Evolutionary conservation across 1,139 yeast species (phyloP).

Genomic region (Magnusiomyces fungicola): DNA sequence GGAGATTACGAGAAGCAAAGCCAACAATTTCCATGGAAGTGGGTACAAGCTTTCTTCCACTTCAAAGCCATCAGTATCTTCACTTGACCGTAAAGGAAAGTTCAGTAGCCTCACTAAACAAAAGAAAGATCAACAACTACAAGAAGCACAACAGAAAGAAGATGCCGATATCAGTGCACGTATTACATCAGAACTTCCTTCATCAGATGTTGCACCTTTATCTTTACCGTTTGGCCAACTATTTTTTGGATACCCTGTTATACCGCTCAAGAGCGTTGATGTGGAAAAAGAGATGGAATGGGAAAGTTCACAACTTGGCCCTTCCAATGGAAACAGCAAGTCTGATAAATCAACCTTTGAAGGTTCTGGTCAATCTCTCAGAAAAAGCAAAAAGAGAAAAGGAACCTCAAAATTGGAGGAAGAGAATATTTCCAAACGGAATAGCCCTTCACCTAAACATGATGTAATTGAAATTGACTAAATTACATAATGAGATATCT

Average conservation of each 20-base stretch:
- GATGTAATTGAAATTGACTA: conserved; percentile 4
- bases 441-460: conserved; percentile 1
- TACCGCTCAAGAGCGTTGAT: conserved; percentile 53
- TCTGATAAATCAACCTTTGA: conserved; percentile 6
- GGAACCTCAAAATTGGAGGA: conserved; percentile 32
- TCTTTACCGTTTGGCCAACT: conserved; percentile 75
- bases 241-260: conserved; percentile 88
- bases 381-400: conserved; percentile 69
- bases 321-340: too few relatives aligned
- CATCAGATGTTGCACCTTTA: conserved; percentile 64
- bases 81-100: conserved; percentile 2
- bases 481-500: not conserved
- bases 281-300: conserved; percentile 35
- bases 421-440: not conserved
- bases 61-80: not conserved
- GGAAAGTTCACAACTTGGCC: too few relatives aligned
- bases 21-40: not conserved
- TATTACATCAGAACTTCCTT: conserved; percentile 37
- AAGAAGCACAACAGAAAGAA: conserved; percentile 18
- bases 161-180: conserved; percentile 32
- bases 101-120: not conserved
- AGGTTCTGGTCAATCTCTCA: conserved; percentile 19
- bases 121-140: conserved; percentile 8
- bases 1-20: not conserved
- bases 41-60: conserved; percentile 1